A percentile compares a stretch with the other conserved stretches of the same genome.
phyloP scores from a whole-genome alignment of 768 basidiomycete genomes.

The Lactarius vividus region DNA sequence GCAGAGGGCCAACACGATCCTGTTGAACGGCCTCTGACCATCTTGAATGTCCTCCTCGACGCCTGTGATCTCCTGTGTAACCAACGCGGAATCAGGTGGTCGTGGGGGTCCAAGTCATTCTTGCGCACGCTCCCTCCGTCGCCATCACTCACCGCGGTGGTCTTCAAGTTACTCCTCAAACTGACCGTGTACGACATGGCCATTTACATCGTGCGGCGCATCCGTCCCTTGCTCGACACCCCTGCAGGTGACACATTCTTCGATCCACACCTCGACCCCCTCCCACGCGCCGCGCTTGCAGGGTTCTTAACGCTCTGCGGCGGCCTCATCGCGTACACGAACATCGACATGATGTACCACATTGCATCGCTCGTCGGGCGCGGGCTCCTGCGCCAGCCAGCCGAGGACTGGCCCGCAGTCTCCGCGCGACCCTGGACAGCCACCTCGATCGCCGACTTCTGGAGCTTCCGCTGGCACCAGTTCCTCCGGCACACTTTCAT shows the following conservation, averaged over 20 bases:
- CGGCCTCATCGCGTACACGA: background rate
- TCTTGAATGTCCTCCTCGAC: background rate
- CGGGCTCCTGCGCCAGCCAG: background rate
- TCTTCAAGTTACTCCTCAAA: background rate
- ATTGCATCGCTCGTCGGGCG: background rate
- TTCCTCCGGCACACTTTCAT: background rate
- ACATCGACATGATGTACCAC: background rate
- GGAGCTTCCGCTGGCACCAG: background rate
- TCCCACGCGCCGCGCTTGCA: background rate
- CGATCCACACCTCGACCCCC: background rate
- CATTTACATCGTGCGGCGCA: background rate
- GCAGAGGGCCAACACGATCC: constrained; percentile 54
- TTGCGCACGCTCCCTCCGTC: background rate
- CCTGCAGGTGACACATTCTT: background rate
- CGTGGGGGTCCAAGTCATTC: background rate
- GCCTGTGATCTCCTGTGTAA: background rate
- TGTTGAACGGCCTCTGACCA: constrained; percentile 43
- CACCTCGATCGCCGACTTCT: background rate
- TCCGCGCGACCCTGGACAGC: background rate
- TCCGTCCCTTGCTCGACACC: background rate
- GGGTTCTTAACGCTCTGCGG: background rate
- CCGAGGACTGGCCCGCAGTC: background rate
- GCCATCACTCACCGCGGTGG: background rate
- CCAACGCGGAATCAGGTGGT: background rate
- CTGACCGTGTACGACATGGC: background rate